Conservation (phyloP, 225 moss, liverwort and hornwort species). For the Rhytidiadelphus loreus region DNA sequence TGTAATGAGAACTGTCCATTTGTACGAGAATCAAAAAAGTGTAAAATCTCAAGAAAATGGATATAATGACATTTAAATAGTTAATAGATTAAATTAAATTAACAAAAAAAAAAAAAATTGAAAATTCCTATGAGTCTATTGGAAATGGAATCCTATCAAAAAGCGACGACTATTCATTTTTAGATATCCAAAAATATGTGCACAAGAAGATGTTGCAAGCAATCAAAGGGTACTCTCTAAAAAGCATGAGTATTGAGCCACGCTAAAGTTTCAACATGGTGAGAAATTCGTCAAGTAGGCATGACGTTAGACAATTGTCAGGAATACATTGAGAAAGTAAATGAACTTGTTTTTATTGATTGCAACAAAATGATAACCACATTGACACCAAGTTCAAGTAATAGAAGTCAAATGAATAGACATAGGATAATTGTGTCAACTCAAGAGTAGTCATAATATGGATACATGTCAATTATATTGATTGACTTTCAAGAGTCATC, state of each 20-base stretch:
- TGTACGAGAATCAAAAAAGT: background rate
- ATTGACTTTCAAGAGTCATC: background rate
- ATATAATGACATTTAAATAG: background rate
- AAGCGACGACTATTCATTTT: background rate
- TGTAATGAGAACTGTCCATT: background rate
- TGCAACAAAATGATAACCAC: accelerated
- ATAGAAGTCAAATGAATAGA: background rate
- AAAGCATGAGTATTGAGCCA: no score
- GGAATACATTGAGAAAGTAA: background rate
- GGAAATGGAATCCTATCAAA: background rate
- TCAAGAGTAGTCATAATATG: background rate
- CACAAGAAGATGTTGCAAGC: accelerated
- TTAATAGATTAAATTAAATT: no score
- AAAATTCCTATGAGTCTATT: background rate
- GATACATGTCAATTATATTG: accelerated
- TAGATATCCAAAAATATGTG: background rate
- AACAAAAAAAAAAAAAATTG: background rate
- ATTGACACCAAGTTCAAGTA: background rate
- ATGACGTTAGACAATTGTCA: accelerated
- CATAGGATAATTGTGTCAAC: background rate
- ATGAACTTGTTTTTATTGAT: accelerated
- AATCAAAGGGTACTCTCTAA: accelerated
- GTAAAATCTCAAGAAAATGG: background rate
- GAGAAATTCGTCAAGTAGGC: accelerated
- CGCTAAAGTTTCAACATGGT: accelerated